A percentile compares a stretch with the other conserved stretches of the same genome.
phyloP scores from a whole-genome alignment of 2,329 filamentous ascomycete species.

The Pseudocercospora cruenta region DNA sequence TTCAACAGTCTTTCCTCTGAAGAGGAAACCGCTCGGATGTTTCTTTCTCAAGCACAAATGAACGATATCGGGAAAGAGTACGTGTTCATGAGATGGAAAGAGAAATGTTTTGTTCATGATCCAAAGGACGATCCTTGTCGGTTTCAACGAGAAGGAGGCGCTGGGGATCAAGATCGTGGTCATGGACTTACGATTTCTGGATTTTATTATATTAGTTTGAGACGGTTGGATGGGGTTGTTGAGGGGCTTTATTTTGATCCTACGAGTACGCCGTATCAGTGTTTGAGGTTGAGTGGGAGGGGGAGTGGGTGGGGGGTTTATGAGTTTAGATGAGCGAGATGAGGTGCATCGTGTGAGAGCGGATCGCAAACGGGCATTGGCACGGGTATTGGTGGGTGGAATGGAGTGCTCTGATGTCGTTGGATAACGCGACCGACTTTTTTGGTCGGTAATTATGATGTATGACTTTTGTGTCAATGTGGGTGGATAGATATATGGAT shows the following conservation, averaged over 20 bases:
- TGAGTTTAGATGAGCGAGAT: constrained; percentile 41
- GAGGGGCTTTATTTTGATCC: constrained; percentile 61
- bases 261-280: constrained; percentile 58
- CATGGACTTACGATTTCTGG: constrained; percentile 57
- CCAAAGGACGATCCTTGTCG: constrained; percentile 30
- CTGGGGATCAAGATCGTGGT: constrained; percentile 39
- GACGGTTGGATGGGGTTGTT: constrained; percentile 50
- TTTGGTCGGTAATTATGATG: not conserved
- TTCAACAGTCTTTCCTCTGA: constrained; percentile 41
- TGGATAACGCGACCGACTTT: too few species aligned
- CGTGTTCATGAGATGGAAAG: constrained; percentile 62
- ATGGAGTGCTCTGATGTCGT: too few species aligned
- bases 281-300: constrained; percentile 49
- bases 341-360: not conserved
- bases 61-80: constrained; percentile 50
- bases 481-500: not conserved
- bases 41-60: constrained; percentile 47
- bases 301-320: constrained; percentile 44
- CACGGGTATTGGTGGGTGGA: not conserved
- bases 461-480: not conserved
- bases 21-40: constrained; percentile 40
- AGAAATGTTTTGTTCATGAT: constrained; percentile 52
- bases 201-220: constrained; percentile 58
- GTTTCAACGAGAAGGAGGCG: constrained; percentile 10
- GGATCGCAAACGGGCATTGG: too few species aligned